A percentile compares a stretch with the other conserved stretches of the same genome.
Conservation (phyloP, 108 stramenopile genomes). For the Thalassiosira profunda region DNA sequence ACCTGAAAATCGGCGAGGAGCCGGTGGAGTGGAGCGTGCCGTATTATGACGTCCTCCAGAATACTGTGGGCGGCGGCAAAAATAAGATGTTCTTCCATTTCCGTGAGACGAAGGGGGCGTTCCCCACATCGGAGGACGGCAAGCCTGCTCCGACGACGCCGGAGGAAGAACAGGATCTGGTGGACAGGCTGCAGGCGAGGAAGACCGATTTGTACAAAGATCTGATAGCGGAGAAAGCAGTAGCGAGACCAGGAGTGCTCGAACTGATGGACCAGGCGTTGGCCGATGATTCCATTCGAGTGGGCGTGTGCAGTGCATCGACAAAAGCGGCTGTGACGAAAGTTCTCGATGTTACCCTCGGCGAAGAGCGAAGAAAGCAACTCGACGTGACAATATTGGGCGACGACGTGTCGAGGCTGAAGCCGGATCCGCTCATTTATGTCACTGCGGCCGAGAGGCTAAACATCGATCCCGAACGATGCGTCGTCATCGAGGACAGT, state of each 20-base stretch:
- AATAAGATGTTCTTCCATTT: slow-evolving; percentile 92
- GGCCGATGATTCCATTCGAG: slow-evolving; percentile 72
- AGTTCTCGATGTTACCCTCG: slow-evolving; percentile 80
- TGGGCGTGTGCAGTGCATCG: slow-evolving; percentile 93
- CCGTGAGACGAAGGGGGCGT: slow-evolving; percentile 58
- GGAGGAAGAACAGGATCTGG: slow-evolving; percentile 69
- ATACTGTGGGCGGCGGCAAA: slow-evolving; percentile 93
- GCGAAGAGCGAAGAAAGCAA: slow-evolving; percentile 65
- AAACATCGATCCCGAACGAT: slow-evolving; percentile 57
- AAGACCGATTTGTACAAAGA: slow-evolving; percentile 90
- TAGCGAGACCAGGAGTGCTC: slow-evolving; percentile 81
- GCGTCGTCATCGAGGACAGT: slow-evolving; percentile 92
- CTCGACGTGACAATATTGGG: slow-evolving; percentile 89
- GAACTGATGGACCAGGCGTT: slow-evolving; percentile 91
- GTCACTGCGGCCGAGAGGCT: slow-evolving; percentile 73
- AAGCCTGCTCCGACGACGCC: slow-evolving; percentile 58
- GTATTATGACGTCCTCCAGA: slow-evolving; percentile 88
- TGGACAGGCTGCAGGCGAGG: slow-evolving; percentile 82
- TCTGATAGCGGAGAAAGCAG: slow-evolving; percentile 74
- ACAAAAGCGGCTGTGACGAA: slow-evolving; percentile 88
- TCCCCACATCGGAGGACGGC: slow-evolving; percentile 56
- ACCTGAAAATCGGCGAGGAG: slow-evolving; percentile 63
- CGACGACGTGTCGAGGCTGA: slow-evolving; percentile 87
- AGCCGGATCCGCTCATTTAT: slow-evolving; percentile 92
- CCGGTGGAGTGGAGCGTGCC: slow-evolving; percentile 88